phyloP scores from a whole-genome alignment of 306 rosid species.

The Ormosia semicastrata region DNA sequence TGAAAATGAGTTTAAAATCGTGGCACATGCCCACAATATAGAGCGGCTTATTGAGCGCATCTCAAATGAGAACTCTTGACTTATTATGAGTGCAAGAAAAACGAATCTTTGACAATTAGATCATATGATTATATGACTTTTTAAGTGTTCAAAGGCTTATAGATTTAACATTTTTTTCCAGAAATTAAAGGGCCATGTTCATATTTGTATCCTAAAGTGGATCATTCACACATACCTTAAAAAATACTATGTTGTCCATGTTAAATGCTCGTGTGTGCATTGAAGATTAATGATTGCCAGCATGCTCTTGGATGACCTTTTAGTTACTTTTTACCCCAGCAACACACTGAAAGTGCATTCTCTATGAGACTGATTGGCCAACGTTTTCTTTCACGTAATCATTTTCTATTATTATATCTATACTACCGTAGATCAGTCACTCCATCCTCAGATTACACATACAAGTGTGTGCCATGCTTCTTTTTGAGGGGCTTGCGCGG shows the following conservation, averaged over 20 bases:
- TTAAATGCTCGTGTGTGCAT: conserved; percentile 5
- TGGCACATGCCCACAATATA: background rate
- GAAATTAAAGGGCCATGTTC: background rate
- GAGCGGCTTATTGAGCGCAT: background rate
- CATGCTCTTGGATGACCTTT: conserved; percentile 28
- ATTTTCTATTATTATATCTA: background rate
- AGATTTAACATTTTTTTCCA: background rate
- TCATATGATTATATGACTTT: background rate
- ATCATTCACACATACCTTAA: background rate
- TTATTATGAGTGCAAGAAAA: background rate
- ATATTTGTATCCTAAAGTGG: conserved; percentile 22
- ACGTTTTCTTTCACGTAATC: conserved; percentile 17
- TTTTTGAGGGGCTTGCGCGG: background rate
- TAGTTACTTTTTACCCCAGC: background rate
- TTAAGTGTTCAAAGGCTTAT: background rate
- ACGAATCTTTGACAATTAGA: background rate
- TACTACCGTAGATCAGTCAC: background rate
- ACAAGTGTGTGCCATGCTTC: conserved; percentile 2
- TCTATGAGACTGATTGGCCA: background rate
- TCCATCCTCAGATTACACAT: background rate
- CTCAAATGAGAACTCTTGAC: background rate
- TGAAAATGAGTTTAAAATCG: background rate
- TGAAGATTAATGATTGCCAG: conserved; percentile 21
- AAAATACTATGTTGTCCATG: background rate
- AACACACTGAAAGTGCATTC: conserved; percentile 24